Evolutionary conservation across 2,329 filamentous ascomycete genomes (phyloP).

Genomic region (Penicillium sp.): DNA sequence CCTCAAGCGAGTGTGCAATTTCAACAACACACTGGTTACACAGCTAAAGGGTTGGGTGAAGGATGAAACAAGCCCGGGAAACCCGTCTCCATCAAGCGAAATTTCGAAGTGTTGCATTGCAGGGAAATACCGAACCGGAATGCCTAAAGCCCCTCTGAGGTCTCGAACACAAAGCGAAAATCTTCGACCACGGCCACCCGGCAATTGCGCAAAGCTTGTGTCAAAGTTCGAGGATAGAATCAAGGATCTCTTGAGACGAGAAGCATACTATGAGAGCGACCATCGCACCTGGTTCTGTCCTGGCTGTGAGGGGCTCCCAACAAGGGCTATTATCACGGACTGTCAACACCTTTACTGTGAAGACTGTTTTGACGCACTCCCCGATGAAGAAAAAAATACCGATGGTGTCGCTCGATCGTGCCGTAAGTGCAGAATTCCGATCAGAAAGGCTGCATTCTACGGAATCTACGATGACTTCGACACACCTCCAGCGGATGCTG

Average conservation of each 20-base stretch:
- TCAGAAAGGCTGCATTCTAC: not conserved
- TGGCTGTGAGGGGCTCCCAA: not conserved
- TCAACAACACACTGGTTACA: not conserved
- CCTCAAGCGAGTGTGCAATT: not conserved
- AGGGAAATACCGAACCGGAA: not conserved
- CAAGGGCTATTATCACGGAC: not conserved
- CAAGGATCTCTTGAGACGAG: not conserved
- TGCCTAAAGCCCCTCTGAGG: not conserved
- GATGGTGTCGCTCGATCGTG: not conserved
- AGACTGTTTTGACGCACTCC: not conserved
- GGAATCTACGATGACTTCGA: not conserved
- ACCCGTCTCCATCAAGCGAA: not conserved
- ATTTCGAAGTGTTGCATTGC: not conserved
- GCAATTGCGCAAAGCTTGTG: not conserved
- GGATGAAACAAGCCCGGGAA: not conserved
- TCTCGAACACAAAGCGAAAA: not conserved
- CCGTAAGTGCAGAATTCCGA: rapidly evolving
- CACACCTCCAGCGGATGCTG: not conserved
- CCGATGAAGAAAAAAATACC: not conserved
- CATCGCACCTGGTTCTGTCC: not conserved
- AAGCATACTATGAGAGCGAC: not conserved
- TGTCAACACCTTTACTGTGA: constrained; percentile 1
- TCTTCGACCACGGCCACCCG: not conserved
- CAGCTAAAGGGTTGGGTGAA: not conserved
- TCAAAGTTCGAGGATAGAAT: not conserved